Conservation (phyloP, 306 rosid species). For the Urtica urens region DNA sequence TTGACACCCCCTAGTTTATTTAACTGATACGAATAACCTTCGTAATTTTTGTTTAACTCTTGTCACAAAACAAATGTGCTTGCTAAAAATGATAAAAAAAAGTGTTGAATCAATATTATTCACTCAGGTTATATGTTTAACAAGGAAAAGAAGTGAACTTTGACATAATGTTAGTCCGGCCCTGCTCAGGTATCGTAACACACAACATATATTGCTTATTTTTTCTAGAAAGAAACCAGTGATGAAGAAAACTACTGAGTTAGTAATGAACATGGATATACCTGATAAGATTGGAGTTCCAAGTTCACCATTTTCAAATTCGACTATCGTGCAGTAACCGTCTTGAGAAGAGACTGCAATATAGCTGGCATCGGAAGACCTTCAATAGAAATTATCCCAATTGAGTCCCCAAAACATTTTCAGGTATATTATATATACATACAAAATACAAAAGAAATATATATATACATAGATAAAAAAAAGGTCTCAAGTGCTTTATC, state of each 20-base stretch:
- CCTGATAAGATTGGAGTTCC: slow-evolving; percentile 59
- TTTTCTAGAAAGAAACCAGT: too few species aligned
- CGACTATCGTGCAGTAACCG: slow-evolving; percentile 78
- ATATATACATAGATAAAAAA: slow-evolving; percentile 12
- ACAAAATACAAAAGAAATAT: slow-evolving; percentile 1
- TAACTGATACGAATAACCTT: too few species aligned
- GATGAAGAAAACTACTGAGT: too few species aligned
- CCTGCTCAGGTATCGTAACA: too few species aligned
- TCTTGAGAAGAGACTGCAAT: slow-evolving; percentile 89
- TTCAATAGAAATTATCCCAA: slow-evolving; percentile 19
- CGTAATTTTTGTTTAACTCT: too few species aligned
- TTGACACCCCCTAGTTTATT: too few species aligned
- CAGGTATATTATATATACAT: too few species aligned
- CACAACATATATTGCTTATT: too few species aligned
- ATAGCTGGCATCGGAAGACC: slow-evolving; percentile 81
- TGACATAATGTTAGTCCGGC: too few species aligned
- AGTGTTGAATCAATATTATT: too few species aligned
- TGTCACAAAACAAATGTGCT: slow-evolving; percentile 2
- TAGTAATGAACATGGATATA: slow-evolving; percentile 16
- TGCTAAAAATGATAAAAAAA: neutral
- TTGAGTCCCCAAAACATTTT: slow-evolving; percentile 11
- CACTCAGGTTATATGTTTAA: too few species aligned
- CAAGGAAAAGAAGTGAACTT: too few species aligned
- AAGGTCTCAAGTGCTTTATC: slow-evolving; percentile 1
- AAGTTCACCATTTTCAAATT: slow-evolving; percentile 71